Conservation (phyloP, 164 flowering plant species). For the Umbilicus rupestris region DNA sequence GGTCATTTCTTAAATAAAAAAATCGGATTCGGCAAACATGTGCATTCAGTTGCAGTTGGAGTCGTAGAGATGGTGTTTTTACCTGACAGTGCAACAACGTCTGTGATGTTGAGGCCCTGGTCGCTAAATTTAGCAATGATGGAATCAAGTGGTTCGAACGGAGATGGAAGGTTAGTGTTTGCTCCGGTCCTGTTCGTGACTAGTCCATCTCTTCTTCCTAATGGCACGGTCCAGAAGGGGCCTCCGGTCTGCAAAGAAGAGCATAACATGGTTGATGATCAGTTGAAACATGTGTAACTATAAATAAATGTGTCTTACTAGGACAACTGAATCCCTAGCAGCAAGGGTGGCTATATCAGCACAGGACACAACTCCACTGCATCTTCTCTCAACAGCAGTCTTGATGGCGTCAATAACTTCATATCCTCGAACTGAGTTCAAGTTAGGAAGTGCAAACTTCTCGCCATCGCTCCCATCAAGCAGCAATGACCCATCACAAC, state of each 20-base stretch:
- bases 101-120: conserved; percentile 53
- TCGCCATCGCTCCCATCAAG: conserved; percentile 59
- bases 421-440: conserved; percentile 63
- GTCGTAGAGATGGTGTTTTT: too few relatives aligned
- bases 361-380: conserved; percentile 73
- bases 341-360: conserved; percentile 82
- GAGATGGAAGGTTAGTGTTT: conserved; percentile 43
- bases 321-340: conserved; percentile 54
- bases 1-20: too few relatives aligned
- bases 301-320: conserved; percentile 25
- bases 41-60: too few relatives aligned
- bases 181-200: conserved; percentile 52
- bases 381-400: conserved; percentile 50
- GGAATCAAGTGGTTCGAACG: conserved; percentile 29
- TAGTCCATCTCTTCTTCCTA: conserved; percentile 76
- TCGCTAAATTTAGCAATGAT: conserved; percentile 42
- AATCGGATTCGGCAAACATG: too few relatives aligned
- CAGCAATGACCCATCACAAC: conserved; percentile 72
- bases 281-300: background rate
- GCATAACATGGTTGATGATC: background rate
- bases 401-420: conserved; percentile 67
- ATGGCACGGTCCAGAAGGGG: conserved; percentile 47
- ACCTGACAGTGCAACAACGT: conserved; percentile 78
- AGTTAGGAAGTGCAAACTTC: conserved; percentile 48
- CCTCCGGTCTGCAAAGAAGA: conserved; percentile 58